Evolutionary conservation across 352 stramenopile species (phyloP), one percentile per base, ranked within the genome.

Genomic region (Globisporangium okanoganense): DNA sequence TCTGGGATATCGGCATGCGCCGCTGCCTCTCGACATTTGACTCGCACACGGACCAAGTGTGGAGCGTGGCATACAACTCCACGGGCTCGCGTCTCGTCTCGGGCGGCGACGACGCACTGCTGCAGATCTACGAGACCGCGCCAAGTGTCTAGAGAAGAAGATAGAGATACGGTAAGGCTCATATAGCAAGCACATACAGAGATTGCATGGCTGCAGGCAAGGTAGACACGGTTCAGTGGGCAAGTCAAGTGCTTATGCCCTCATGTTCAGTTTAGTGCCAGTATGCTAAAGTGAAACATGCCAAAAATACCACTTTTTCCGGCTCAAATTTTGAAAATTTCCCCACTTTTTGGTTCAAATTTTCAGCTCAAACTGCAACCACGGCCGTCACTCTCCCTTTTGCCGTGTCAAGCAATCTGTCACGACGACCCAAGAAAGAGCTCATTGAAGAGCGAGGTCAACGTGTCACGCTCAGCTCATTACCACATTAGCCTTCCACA

Each of bases 21-120:
- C 85, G 88, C 57, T 97, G 87, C 55, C 72, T 97, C 38, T 88
- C 91, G 24, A 97, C 82, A 8, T 97, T 97, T 64, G 90, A 97
- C 52, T 87, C 79, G 27, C 90, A 97, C 73, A 94, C 77, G 44
- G 90, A 97, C 58, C 89, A 97, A 76, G 87, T 97, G 25, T 97
- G 90, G 90, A 94, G 88, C 60, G 87, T 97, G 31, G 85, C 88
- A 40, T 97, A 97, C 78, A 96, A 93, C 68, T 78, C 80, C 7
- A 80, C 83, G 47, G 90, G 90, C 47, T 85, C 73, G 35, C 79
- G 88, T 47, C 68, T 97, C 25, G 88, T 97, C 31, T 97, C 88
- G 9, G 90, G 87, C 25, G 90, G 90, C 54, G 90, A 97, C 61
- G 90, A 97, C 63, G 87, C 87, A 29, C 63, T 95, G 41, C 67